Percentiles rank a stretch among this genome's conserved stretches.
Evolutionary conservation across 129 eudicot genomes (phyloP).

Genomic region (Flaveria linearis): DNA sequence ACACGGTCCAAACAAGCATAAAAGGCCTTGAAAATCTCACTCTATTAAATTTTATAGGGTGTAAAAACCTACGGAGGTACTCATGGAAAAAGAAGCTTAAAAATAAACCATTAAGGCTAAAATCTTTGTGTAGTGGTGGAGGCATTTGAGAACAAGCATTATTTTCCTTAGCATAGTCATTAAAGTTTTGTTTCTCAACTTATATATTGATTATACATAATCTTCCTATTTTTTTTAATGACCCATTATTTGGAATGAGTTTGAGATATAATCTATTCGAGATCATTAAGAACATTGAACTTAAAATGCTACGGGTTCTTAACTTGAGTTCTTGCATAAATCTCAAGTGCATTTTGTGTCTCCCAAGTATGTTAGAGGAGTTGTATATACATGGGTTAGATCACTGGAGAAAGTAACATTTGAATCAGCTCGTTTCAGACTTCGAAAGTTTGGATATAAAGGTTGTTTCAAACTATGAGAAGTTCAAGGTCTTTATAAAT

Average conservation of each 20-base stretch:
- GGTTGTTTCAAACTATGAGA: slow-evolving; percentile 1
- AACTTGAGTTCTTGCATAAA: neutral
- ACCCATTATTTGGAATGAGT: neutral
- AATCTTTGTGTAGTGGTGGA: neutral
- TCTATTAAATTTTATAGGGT: slow-evolving; percentile 13
- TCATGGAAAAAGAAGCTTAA: neutral
- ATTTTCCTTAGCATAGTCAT: neutral
- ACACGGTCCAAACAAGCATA: neutral
- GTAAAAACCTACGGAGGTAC: neutral
- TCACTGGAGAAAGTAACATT: slow-evolving; percentile 23
- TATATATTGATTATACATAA: neutral
- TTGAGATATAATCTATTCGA: neutral
- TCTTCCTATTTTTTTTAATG: neutral
- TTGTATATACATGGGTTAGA: neutral
- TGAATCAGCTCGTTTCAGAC: neutral
- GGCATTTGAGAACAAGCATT: neutral
- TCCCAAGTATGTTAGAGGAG: slow-evolving; percentile 19
- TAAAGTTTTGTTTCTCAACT: slow-evolving; percentile 2
- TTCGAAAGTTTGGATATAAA: neutral
- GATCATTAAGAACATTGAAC: neutral
- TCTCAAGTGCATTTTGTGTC: slow-evolving; percentile 2
- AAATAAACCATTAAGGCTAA: neutral
- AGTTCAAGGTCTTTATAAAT: slow-evolving; percentile 17
- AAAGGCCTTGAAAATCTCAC: slow-evolving; percentile 10
- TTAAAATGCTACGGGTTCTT: slow-evolving; percentile 16